phyloP scores from a whole-genome alignment of 495 filamentous ascomycete species.

The Aspergillus sclerotiicarbonarius region DNA sequence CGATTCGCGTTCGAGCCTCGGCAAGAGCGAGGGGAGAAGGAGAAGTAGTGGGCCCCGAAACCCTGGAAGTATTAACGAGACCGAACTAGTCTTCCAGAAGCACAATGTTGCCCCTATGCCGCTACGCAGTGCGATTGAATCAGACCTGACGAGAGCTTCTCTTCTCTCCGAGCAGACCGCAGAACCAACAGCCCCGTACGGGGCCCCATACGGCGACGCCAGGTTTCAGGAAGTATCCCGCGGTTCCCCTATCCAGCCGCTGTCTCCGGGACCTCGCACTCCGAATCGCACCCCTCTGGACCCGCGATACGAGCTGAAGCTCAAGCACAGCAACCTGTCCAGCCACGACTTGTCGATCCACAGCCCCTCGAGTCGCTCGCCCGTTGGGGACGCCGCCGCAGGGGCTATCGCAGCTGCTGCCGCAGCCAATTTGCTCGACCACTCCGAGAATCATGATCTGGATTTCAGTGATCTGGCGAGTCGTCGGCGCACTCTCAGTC shows the following conservation, averaged over 20 bases:
- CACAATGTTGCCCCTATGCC: constrained; percentile 76
- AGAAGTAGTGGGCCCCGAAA: constrained; percentile 45
- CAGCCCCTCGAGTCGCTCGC: constrained; percentile 47
- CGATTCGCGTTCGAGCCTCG: constrained; percentile 60
- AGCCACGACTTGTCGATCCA: constrained; percentile 52
- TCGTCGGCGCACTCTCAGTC: constrained; percentile 68
- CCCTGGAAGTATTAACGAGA: constrained; percentile 55
- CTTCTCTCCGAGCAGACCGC: constrained; percentile 82
- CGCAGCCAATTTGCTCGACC: constrained; percentile 42
- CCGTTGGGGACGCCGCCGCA: constrained; percentile 46
- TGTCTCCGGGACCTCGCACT: constrained; percentile 53
- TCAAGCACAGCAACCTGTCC: constrained; percentile 60
- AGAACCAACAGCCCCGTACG: constrained; percentile 39
- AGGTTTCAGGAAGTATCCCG: constrained; percentile 55
- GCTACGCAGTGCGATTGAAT: constrained; percentile 77
- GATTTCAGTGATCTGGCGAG: constrained; percentile 53
- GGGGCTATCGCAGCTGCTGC: constrained; percentile 48
- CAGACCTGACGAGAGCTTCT: constrained; percentile 84
- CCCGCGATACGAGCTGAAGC: constrained; percentile 47
- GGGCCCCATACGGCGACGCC: constrained; percentile 29
- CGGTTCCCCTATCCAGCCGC: constrained; percentile 48
- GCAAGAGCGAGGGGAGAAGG: constrained; percentile 47
- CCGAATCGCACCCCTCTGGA: constrained; percentile 52
- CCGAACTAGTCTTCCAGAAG: constrained; percentile 59
- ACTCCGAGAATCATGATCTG: constrained; percentile 37